A percentile compares a stretch with the other conserved stretches of the same genome.
Conservation (phyloP, 116 monocot species). For the Cymodocea nodosa region DNA sequence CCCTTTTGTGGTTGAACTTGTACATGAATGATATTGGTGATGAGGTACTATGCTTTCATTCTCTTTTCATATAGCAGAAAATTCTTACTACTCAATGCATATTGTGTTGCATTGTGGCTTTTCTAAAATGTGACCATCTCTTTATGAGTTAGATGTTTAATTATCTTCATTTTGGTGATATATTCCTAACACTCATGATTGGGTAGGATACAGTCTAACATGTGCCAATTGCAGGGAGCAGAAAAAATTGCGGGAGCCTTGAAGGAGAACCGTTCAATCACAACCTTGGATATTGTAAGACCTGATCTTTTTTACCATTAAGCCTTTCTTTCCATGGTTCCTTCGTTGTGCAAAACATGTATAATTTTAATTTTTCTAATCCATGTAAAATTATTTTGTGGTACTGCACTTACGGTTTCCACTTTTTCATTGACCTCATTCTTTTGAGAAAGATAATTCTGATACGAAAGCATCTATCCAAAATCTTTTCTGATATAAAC, state of each 20-base stretch:
- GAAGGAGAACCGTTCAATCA: conserved; percentile 76
- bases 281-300: conserved; percentile 84
- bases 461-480: too few species aligned
- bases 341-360: neutral
- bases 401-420: too few species aligned
- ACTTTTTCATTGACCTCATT: too few species aligned
- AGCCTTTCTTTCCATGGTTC: neutral
- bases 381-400: too few species aligned
- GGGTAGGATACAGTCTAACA: neutral
- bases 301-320: neutral
- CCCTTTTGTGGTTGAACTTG: conserved; percentile 81
- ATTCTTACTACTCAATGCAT: neutral
- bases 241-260: conserved; percentile 85
- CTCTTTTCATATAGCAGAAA: neutral
- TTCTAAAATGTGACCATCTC: too few species aligned
- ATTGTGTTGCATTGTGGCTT: too few species aligned
- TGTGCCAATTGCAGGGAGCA: conserved; percentile 49
- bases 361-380: too few species aligned
- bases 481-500: too few species aligned
- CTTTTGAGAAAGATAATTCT: too few species aligned
- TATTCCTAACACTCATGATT: neutral
- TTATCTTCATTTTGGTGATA: too few species aligned
- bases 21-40: conserved; percentile 98
- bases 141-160: too few species aligned
- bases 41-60: conserved; percentile 39